Evolutionary conservation across 2,329 filamentous ascomycete species (phyloP).

Genomic region (Xylariaceae sp.): DNA sequence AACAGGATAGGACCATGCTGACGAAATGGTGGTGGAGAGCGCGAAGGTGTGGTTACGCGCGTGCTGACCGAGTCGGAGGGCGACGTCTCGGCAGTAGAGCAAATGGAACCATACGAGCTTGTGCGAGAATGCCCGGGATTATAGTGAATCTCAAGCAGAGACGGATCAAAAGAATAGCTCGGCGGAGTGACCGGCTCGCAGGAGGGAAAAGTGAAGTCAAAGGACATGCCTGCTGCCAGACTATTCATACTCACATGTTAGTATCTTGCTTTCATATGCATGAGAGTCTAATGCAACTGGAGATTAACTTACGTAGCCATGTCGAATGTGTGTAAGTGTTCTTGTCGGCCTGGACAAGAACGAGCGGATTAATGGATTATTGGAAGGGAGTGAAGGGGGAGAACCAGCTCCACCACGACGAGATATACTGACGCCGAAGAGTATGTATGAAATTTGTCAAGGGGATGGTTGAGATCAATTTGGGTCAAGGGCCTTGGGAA

Average conservation of each 20-base stretch:
- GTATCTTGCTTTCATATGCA: constrained; percentile 29
- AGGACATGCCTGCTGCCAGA: constrained; percentile 68
- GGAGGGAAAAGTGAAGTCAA: constrained; percentile 65
- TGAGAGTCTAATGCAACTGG: background rate
- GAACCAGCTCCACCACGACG: constrained; percentile 41
- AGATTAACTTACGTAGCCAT: constrained; percentile 53
- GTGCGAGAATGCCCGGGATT: constrained; percentile 65
- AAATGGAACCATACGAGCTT: constrained; percentile 70
- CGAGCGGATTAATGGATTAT: constrained; percentile 39
- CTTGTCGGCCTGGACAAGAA: constrained; percentile 40
- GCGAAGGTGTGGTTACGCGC: constrained; percentile 70
- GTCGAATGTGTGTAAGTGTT: constrained; percentile 37
- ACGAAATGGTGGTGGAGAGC: constrained; percentile 72
- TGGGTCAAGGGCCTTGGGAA: constrained; percentile 33
- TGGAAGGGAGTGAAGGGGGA: constrained; percentile 34
- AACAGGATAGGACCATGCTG: constrained; percentile 81
- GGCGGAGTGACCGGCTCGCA: constrained; percentile 60
- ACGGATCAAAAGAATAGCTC: constrained; percentile 62
- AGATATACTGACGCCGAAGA: constrained; percentile 18
- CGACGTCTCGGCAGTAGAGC: constrained; percentile 69
- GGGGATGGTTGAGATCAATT: constrained; percentile 17
- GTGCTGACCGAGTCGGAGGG: constrained; percentile 71
- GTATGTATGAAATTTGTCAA: constrained; percentile 32
- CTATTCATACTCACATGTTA: constrained; percentile 46
- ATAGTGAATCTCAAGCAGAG: constrained; percentile 63